Conservation (phyloP, 345 rosid species). For the Salix purpurea region DNA sequence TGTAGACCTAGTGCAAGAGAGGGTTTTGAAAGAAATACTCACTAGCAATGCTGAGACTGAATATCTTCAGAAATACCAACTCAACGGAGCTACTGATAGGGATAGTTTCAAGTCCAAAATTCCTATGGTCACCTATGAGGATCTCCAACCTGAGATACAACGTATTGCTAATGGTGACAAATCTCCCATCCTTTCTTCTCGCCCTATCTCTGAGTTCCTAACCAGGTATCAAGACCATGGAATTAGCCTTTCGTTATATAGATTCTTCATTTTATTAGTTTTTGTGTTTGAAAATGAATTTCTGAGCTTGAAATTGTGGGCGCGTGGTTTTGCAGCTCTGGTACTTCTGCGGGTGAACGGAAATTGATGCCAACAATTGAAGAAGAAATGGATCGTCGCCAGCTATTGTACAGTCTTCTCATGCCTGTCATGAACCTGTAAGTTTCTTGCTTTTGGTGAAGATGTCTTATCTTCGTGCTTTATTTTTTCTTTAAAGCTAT, state of each 20-base stretch:
- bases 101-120: conserved; percentile 61
- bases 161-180: conserved; percentile 91
- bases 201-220: conserved; percentile 92
- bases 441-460: conserved; percentile 17
- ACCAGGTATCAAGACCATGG: conserved; percentile 46
- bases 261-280: background rate
- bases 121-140: conserved; percentile 79
- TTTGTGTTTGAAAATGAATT: background rate
- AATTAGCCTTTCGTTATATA: background rate
- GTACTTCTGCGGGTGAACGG: conserved; percentile 98
- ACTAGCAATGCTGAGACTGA: conserved; percentile 59
- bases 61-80: conserved; percentile 56
- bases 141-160: conserved; percentile 81
- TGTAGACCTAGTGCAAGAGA: conserved; percentile 60
- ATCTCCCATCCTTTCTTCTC: conserved; percentile 76
- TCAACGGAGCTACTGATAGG: conserved; percentile 59
- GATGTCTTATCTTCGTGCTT: background rate
- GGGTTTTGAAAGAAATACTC: conserved; percentile 60
- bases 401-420: conserved; percentile 77
- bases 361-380: conserved; percentile 90
- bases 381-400: conserved; percentile 92
- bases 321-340: conserved; percentile 51
- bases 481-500: background rate
- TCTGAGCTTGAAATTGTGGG: background rate
- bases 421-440: conserved; percentile 99